Evolutionary conservation across 2,329 filamentous ascomycete species (phyloP).

Genomic region (Ramularia collo-cygni): DNA sequence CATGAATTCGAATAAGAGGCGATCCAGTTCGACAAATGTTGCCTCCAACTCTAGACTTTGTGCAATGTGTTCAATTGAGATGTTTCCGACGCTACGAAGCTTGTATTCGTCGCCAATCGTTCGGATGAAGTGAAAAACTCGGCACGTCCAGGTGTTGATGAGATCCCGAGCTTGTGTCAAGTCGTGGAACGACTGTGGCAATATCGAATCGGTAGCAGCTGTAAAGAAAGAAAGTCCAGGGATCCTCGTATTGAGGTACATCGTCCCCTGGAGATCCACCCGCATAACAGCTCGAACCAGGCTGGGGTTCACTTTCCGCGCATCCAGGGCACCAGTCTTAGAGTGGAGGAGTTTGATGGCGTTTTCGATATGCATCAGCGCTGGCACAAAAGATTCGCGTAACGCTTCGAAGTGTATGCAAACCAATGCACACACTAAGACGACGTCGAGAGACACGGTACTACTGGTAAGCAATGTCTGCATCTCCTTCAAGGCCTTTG

Average conservation of each 20-base stretch:
- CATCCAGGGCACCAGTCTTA: conserved; percentile 14
- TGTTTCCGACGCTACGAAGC: conserved; percentile 18
- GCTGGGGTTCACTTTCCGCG: conserved; percentile 22
- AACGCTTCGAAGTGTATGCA: conserved; percentile 31
- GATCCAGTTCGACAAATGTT: conserved; percentile 22
- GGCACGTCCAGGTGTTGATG: conserved; percentile 24
- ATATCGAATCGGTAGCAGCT: conserved; percentile 20
- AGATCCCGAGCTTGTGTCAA: conserved; percentile 25
- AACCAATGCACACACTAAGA: conserved; percentile 27
- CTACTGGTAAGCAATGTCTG: conserved; percentile 20
- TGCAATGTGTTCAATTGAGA: conserved; percentile 24
- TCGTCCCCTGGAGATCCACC: conserved; percentile 26
- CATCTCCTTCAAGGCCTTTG: conserved; percentile 26
- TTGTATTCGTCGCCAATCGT: conserved; percentile 23
- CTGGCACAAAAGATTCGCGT: conserved; percentile 26
- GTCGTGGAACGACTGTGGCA: conserved; percentile 22
- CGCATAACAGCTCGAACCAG: conserved; percentile 26
- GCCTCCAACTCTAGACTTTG: conserved; percentile 22
- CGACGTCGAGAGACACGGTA: conserved; percentile 20
- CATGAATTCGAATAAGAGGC: conserved; percentile 25
- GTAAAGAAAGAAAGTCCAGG: conserved; percentile 27
- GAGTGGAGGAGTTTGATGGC: conserved; percentile 26
- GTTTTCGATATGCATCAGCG: conserved; percentile 28
- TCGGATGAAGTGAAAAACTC: conserved; percentile 26
- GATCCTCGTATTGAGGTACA: conserved; percentile 22